Evolutionary conservation across 2,329 filamentous ascomycete genomes (phyloP).

Genomic region (Plectosphaerella sp.): DNA sequence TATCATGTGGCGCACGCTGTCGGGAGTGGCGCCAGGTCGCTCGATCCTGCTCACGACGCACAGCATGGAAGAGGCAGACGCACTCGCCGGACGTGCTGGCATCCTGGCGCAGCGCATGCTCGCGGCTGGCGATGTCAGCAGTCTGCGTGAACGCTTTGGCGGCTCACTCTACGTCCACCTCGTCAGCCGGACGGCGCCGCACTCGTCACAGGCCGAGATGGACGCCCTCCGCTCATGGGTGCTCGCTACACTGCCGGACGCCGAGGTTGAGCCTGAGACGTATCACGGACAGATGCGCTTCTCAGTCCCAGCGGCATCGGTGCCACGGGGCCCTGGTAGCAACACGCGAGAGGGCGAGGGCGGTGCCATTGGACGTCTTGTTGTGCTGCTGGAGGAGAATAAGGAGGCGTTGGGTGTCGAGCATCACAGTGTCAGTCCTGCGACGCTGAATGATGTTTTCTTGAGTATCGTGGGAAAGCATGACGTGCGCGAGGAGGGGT

Average conservation of each 20-base stretch:
- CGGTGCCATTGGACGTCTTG: slow-evolving; percentile 62
- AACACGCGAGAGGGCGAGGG: slow-evolving; percentile 18
- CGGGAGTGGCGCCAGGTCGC: slow-evolving; percentile 68
- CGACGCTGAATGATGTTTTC: slow-evolving; percentile 89
- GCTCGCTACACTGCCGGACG: slow-evolving; percentile 51
- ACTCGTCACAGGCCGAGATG: slow-evolving; percentile 68
- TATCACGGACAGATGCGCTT: slow-evolving; percentile 22
- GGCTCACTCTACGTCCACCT: slow-evolving; percentile 78
- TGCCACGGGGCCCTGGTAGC: background rate
- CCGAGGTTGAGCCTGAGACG: slow-evolving; percentile 60
- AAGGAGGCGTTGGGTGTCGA: slow-evolving; percentile 67
- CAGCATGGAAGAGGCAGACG: slow-evolving; percentile 92
- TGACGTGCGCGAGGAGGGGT: slow-evolving; percentile 71
- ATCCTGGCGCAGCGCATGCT: slow-evolving; percentile 86
- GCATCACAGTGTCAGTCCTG: slow-evolving; percentile 83
- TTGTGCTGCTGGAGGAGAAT: slow-evolving; percentile 68
- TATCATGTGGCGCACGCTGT: slow-evolving; percentile 87
- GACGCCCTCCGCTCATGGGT: slow-evolving; percentile 64
- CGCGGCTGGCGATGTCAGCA: slow-evolving; percentile 71
- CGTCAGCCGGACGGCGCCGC: slow-evolving; percentile 69
- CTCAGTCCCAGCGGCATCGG: slow-evolving; percentile 12
- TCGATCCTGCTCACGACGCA: slow-evolving; percentile 87
- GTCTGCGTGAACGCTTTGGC: slow-evolving; percentile 70
- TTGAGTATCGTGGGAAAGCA: slow-evolving; percentile 77
- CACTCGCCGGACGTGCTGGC: slow-evolving; percentile 75